Base-by-base conservation (phyloP, 306 rosid genomes). In the Cercis canadensis region DNA sequence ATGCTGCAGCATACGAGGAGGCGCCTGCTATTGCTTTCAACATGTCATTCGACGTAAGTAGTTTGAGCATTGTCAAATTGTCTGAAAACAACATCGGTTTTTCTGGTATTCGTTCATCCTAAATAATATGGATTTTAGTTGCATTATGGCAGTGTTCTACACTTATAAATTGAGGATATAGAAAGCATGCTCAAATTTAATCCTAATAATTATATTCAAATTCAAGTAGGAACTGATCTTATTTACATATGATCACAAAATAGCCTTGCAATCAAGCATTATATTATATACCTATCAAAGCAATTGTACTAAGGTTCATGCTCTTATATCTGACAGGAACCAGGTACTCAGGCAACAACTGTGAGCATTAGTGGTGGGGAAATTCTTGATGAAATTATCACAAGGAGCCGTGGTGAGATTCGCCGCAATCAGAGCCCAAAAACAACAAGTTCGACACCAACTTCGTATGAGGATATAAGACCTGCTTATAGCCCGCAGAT, bases 381-480 rank as follows among this genome's bases (percentile, higher is more conserved):
- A 75, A 76, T 93, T 75, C 92, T 93, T 56, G 98, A 93, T 57
- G 98, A 93, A 65, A 80, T 93, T 18, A 84, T 88, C 70, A 93
- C 98, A 39, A 87, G 92, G 77, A 88, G 98, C 83, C 92, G 98
- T 8, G 97, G 97, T 11, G 98, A 93, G 84, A 73, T 93, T 68
- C 90, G 92, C 8, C 85, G 45, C 73, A 77, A 85, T 11, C 96
- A 85, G 37, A 85, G 96, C 80, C 87, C 97, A 3, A 90, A 88
- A 76, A 63, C 87, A 45, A 80, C 90, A 19, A 88, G 97, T 71
- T 84, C 96, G 45, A 85, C 93, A 8, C 85, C 97, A 72, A 78
- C 82, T 63, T 59, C 85, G 5, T 11, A 52, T 12, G 92, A 82
- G 62, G 93, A 71, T 75, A 81, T 77, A 71, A 78, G 85, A 59